These are phyloP conservation scores for Pistacia atlantica DNA, from an alignment of 345 rosid genomes.

Conservation along the genomic window DNA sequence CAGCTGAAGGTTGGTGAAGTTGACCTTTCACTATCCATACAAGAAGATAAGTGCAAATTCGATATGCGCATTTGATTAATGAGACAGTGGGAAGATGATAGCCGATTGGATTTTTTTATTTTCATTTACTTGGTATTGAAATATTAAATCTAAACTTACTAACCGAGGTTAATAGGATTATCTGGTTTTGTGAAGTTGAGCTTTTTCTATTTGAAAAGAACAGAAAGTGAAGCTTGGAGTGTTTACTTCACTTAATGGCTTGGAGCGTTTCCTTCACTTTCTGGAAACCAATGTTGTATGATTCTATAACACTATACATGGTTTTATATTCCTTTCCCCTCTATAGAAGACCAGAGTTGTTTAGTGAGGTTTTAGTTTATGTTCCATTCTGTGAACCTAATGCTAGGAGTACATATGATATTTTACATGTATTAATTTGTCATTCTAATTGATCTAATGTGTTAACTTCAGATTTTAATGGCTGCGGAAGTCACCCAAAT, in stretches of 20 bases:
- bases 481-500: constrained; percentile 68
- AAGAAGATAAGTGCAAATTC: not conserved
- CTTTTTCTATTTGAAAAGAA: not conserved
- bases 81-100: not conserved
- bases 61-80: not conserved
- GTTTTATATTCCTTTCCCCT: no score
- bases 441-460: not conserved
- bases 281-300: not conserved
- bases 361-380: no score
- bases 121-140: not conserved
- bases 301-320: not conserved
- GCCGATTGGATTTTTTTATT: not conserved
- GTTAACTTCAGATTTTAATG: constrained; percentile 20
- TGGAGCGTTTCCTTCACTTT: not conserved
- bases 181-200: not conserved
- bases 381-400: not conserved
- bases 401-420: not conserved
- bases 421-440: not conserved
- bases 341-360: no score
- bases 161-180: not conserved
- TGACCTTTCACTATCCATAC: not conserved
- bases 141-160: not conserved
- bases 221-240: not conserved
- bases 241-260: not conserved
- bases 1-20: not conserved